Base-by-base conservation (phyloP, 2,329 filamentous ascomycete genomes). In the Dryadomyces sulphureus region DNA sequence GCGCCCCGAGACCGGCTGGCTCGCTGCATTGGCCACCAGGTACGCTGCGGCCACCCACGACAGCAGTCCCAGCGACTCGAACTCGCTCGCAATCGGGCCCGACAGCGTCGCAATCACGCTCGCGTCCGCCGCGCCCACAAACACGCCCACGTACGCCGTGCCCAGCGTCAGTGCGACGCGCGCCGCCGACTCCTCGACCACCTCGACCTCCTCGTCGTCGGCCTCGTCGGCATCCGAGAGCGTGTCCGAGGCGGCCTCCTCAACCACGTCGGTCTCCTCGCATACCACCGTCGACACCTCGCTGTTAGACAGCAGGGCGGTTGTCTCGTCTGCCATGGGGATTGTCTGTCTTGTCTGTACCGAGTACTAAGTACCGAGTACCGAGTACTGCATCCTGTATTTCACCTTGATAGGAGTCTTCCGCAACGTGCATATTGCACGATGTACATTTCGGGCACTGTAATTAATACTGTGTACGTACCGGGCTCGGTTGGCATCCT, bases 1-100 rank as follows among this genome's bases (percentile, higher is more conserved):
- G 5, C 87, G 78, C 6, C 89, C 89, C 8, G 83, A 87, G 19
- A 94, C 72, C 12, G 88, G 88, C 60, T 94, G 88, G 55, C 79
- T 85, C 0, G 86, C 86, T 2, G 88, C 84, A 60, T 90, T 94
- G 53, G 87, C 82, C 56, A 94, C 88, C 24, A 94, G 73, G 59
- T 94, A 94, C 19, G 85, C 81, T 0, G 85, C 84, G 0, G 86
- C 88, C 7, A 94, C 77, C 88, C 88, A 94, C 1, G 86, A 89
- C 39, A 94, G 71, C 4, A 92, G 69, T 19, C 80, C 82, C 24
- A 94, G 75, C 1, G 85, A 93, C 48, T 80, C 70, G 63, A 94
- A 94, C 38, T 82, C 81, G 58, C 79, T 84, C 21, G 84, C 84
- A 52, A 95, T 94, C 7, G 88, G 85, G 0, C 77, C 84, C 0